phyloP scores from a whole-genome alignment of 352 stramenopile genomes.

The Bremia lactucae region DNA sequence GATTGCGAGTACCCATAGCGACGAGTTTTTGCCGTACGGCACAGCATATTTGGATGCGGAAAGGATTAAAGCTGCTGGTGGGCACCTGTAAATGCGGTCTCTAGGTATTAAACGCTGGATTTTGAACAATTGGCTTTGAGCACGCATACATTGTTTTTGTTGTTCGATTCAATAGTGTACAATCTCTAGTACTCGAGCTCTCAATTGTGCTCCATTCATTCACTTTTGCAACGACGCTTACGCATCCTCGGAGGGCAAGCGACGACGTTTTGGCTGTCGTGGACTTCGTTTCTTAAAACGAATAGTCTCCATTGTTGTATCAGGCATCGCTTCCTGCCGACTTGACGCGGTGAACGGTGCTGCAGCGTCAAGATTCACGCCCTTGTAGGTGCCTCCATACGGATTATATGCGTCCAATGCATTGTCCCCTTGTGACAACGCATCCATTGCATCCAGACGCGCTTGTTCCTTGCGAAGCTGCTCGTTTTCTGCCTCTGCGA shows the following conservation, averaged over 20 bases:
- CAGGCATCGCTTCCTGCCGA: constrained; percentile 40
- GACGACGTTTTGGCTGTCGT: constrained; percentile 64
- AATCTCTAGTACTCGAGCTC: too few relatives aligned
- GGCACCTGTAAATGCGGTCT: constrained; percentile 52
- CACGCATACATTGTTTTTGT: too few relatives aligned
- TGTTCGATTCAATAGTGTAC: constrained; percentile 20
- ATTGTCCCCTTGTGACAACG: constrained; percentile 65
- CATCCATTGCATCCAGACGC: constrained; percentile 45
- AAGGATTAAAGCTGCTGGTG: constrained; percentile 74
- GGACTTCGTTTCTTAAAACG: constrained; percentile 64
- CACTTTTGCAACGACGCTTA: too few relatives aligned
- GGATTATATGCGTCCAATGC: constrained; percentile 73
- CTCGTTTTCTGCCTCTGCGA: constrained; percentile 33
- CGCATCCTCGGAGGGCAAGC: constrained; percentile 41
- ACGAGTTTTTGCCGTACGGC: constrained; percentile 86
- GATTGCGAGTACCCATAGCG: constrained; percentile 79
- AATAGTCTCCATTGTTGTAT: constrained; percentile 39
- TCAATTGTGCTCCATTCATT: too few relatives aligned
- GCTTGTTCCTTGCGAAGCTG: constrained; percentile 39
- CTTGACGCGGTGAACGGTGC: constrained; percentile 7
- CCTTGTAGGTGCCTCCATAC: constrained; percentile 78
- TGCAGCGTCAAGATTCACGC: constrained; percentile 46
- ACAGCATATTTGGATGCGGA: constrained; percentile 84
- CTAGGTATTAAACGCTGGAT: too few relatives aligned
- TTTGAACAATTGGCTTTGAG: too few relatives aligned